These are phyloP conservation scores for Phoma sp. DNA, from an alignment of 2,329 filamentous ascomycete genomes.

Conservation along the genomic window DNA sequence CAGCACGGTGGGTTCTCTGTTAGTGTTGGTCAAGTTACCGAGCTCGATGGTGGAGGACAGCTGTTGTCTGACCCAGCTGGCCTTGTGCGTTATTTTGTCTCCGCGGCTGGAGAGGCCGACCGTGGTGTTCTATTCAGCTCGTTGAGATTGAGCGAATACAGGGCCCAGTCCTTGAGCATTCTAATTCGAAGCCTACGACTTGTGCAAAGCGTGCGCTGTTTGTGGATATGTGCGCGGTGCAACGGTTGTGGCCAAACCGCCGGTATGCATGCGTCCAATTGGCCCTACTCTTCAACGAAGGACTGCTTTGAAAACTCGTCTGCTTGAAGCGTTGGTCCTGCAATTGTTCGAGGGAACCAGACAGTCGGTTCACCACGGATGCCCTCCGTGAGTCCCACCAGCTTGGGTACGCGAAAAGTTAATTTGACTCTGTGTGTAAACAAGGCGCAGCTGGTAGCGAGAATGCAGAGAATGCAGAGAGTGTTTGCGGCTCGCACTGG, in stretches of 20 bases:
- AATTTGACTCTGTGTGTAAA: slow-evolving; percentile 8
- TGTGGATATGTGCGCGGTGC: neutral
- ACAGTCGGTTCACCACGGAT: slow-evolving; percentile 12
- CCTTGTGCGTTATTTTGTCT: neutral
- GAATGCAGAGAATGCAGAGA: neutral
- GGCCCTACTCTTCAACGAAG: neutral
- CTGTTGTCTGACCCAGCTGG: neutral
- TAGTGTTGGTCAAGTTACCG: neutral
- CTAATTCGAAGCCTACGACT: neutral
- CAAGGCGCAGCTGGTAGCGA: neutral
- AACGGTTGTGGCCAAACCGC: neutral
- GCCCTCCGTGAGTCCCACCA: slow-evolving; percentile 17
- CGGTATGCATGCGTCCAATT: neutral
- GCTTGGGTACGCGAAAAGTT: slow-evolving; percentile 22
- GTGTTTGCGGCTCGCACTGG: neutral
- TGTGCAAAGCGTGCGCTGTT: neutral
- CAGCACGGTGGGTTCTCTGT: neutral
- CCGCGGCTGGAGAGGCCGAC: neutral
- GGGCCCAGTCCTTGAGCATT: neutral
- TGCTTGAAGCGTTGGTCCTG: neutral
- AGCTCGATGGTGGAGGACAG: neutral
- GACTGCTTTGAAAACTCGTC: neutral
- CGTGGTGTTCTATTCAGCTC: neutral
- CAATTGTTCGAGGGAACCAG: slow-evolving; percentile 1
- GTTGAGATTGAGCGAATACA: neutral